Evolutionary conservation across 176 grass and related monocot genomes (phyloP), one percentile per base, ranked within the genome.

Genomic region (Pharus latifolius): DNA sequence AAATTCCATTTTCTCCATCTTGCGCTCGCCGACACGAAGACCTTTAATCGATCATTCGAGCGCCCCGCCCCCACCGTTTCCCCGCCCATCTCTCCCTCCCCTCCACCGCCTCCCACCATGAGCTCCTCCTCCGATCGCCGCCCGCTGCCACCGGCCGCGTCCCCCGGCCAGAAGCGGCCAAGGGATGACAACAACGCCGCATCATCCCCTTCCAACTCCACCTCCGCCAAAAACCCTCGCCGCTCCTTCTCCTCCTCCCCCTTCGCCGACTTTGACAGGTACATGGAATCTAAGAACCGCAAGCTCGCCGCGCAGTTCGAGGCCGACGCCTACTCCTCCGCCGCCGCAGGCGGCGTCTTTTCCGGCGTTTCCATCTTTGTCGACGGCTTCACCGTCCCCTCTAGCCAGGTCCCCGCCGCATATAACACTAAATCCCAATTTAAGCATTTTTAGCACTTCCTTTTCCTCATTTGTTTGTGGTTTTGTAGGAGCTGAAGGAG

Each of bases 401-500:
- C 88, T 16, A 81, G 69, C 55, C 84, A 91, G 88, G 88, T 81
- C 19, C 20, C 8, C 27, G n/a, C 17, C 63, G 33, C 53, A 16
- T 7, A 2, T 31, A 15, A 59, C 56, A 1, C 16, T 12, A 9
- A 43, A 22, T 33, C 15, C 1, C 34, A 7, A 58, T 32, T 73
- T 56, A 3, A 40, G 2, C 1, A 51, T 9, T 42, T 18, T 18
- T 17, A 19, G 2, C 32, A 30, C 1, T 31, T 48, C 1, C 9
- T 5, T 40, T 44, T 10, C 17, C 61, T 60, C 24, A 18, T 32
- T 76, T 37, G 2, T 56, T 15, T 50, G 66, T 50, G 34, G 42
- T 57, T 51, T 63, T 38, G 17, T 35, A 96, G 94, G 94, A 98
- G 54, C 70, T 98, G 32, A 98, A 92, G 78, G 87, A 72, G 51